Evolutionary conservation across 495 filamentous ascomycete species (phyloP).

Genomic region (Neurospora sp.): DNA sequence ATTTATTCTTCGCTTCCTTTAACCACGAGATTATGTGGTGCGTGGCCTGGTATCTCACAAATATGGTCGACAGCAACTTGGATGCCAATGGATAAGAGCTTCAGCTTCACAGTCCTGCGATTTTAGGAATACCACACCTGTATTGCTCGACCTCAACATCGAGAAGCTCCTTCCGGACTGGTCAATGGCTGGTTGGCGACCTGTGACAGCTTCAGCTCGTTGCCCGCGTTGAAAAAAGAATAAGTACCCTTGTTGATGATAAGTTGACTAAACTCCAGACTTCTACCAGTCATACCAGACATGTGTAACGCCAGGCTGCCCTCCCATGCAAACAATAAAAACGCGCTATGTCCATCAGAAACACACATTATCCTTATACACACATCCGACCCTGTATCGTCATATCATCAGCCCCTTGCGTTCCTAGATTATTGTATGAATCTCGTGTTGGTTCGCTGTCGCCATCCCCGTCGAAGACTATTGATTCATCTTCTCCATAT

Average conservation of each 20-base stretch:
- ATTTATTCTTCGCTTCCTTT: no score
- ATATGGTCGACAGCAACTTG: no score
- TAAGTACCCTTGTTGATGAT: neutral
- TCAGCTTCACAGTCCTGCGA: neutral
- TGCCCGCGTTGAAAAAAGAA: neutral
- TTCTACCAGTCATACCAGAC: neutral
- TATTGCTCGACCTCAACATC: neutral
- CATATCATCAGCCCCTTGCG: neutral
- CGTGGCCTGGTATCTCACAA: no score
- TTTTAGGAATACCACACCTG: neutral
- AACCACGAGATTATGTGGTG: no score
- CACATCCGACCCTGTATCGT: neutral
- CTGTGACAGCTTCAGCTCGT: neutral
- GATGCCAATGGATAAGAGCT: neutral
- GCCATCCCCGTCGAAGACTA: conserved; percentile 2
- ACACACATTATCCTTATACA: neutral
- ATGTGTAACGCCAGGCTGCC: neutral
- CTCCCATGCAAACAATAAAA: neutral
- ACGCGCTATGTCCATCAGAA: neutral
- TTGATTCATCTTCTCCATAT: conserved; percentile 60
- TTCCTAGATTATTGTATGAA: neutral
- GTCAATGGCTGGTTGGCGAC: neutral
- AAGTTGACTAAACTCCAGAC: neutral
- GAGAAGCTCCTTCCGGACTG: neutral
- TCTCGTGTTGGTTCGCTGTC: neutral